Evolutionary conservation across 305 asterid genomes (phyloP).

Genomic region (Fraxinus nigra): DNA sequence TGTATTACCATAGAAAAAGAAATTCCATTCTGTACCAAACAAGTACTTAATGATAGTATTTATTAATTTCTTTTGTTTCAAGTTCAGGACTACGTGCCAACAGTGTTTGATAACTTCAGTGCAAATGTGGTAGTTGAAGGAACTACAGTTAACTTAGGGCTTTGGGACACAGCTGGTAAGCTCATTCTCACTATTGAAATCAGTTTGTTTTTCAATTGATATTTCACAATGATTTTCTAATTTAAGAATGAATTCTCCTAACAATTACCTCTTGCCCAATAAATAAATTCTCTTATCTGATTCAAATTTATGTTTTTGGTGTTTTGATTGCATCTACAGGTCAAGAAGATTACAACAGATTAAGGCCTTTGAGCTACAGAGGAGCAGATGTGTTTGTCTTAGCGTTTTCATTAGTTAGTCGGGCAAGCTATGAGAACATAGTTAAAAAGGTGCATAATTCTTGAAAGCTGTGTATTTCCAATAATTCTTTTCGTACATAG

Average conservation of each 20-base stretch:
- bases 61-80: not conserved
- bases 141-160: slow-evolving; percentile 90
- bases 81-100: slow-evolving; percentile 72
- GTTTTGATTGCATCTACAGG: slow-evolving; percentile 41
- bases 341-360: slow-evolving; percentile 91
- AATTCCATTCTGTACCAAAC: not conserved
- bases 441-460: slow-evolving; percentile 62
- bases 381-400: slow-evolving; percentile 92
- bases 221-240: not conserved
- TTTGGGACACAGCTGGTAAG: slow-evolving; percentile 98
- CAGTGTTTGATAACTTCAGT: slow-evolving; percentile 95
- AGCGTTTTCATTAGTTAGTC: slow-evolving; percentile 87
- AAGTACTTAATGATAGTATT: not conserved
- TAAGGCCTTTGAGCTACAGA: slow-evolving; percentile 94
- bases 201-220: slow-evolving; percentile 7
- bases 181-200: slow-evolving; percentile 5
- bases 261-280: not conserved
- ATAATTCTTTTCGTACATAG: slow-evolving; percentile 4
- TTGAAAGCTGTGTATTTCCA: not conserved
- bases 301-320: slow-evolving; percentile 10
- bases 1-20: not conserved
- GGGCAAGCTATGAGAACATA: slow-evolving; percentile 92
- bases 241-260: not conserved
- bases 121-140: slow-evolving; percentile 97
- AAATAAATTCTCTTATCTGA: not conserved